Conservation (phyloP, 352 stramenopile genomes). For the Blastocystis sp. region DNA sequence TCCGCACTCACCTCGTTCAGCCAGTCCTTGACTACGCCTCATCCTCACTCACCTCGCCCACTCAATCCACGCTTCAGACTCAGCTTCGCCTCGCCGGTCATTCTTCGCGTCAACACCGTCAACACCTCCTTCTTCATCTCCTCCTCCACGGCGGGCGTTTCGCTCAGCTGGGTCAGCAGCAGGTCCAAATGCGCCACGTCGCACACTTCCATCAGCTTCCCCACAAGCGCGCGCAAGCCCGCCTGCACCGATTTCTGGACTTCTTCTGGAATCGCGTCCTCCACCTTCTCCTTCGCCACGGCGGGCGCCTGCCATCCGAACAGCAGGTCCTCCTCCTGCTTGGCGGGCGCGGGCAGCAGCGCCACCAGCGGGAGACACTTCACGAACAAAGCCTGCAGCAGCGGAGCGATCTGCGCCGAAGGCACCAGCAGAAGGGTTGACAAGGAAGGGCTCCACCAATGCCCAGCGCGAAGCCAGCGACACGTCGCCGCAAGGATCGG, state of each 20-base stretch:
- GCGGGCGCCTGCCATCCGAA: not conserved
- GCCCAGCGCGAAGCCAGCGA: not conserved
- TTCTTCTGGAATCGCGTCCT: not conserved
- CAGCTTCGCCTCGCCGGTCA: not conserved
- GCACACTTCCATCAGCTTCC: not conserved
- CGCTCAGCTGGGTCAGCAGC: not conserved
- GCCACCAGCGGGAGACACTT: not conserved
- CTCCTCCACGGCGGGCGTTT: not conserved
- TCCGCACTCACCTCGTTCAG: not conserved
- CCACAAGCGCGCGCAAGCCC: not conserved
- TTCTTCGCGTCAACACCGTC: no score
- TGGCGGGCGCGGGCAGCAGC: not conserved
- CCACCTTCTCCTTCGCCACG: not conserved
- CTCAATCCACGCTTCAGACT: not conserved
- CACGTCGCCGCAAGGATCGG: not conserved
- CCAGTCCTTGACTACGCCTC: not conserved
- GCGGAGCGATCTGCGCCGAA: not conserved
- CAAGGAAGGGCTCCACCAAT: not conserved
- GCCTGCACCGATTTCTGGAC: slow-evolving; percentile 16
- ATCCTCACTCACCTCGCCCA: not conserved
- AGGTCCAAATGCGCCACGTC: not conserved
- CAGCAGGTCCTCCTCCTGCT: slow-evolving; percentile 21
- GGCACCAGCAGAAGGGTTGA: not conserved
- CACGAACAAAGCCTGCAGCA: not conserved
- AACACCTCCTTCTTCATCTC: not conserved